Evolutionary conservation across 352 stramenopile species (phyloP), one percentile per base, ranked within the genome.

Genomic region (Blastocystis hominis): DNA sequence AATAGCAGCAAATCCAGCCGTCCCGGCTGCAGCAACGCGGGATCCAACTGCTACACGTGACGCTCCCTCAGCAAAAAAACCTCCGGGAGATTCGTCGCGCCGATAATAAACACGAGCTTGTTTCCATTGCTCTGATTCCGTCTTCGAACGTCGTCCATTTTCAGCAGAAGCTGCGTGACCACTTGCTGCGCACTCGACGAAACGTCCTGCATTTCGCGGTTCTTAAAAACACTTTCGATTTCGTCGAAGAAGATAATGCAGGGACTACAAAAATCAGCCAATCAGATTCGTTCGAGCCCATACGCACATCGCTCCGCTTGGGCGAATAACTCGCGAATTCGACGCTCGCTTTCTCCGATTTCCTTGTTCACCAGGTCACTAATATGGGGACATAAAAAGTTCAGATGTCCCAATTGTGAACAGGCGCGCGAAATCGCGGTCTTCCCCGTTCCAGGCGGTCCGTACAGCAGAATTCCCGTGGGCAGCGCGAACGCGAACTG

Each of bases 171-270:
- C 24, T 80, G 70, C 0, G 40, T 80, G 20, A 80, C 38, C 36
- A 80, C 63, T 36, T 80, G 70, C 50, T 64, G 40, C 34, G 70
- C 62, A 40, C 62, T 46, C 15, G 38, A 50, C 36, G 38, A 61
- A 20, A 46, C 38, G 17, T 80, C 70, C n/a, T 62, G 15, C 38
- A 42, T 38, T n/a, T 24, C 46, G 15, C 70, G 44, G 42, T 80
- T 80, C 24, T 80, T 80, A 42, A 80, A 80, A 2, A 80, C 30
- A 24, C 70, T 80, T 13, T 80, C 70, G 36, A 80, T 80, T 46
- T 80, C 70, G 63, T 80, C 70, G 42, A 80, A 80, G 70, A 80
- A 80, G 30, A 80, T 3, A 42, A 80, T 80, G 30, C 70, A 80
- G 34, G 70, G 70, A 80, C 70, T 80, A 47, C 9, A 56, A 13